A percentile compares a stretch with the other conserved stretches of the same genome.
These are phyloP conservation scores for Trichaptum fuscoviolaceum DNA, from an alignment of 768 basidiomycete species.

Conservation along the genomic window DNA sequence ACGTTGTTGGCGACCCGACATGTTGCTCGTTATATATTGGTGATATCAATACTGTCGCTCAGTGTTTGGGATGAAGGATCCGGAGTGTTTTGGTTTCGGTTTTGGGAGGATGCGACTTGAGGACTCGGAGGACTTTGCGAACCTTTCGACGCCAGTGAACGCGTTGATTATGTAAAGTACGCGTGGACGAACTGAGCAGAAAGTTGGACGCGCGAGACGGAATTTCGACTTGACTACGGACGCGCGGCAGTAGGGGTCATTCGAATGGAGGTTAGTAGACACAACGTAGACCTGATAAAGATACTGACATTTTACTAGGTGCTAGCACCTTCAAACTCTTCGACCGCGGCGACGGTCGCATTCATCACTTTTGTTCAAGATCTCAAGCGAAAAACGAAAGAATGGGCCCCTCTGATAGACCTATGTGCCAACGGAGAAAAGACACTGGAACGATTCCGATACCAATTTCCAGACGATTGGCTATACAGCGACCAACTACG, in stretches of 20 bases:
- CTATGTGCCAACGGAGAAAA: constrained; percentile 94
- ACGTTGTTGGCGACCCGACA: constrained; percentile 91
- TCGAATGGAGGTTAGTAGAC: constrained; percentile 36
- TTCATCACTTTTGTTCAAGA: constrained; percentile 99
- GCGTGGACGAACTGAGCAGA: not conserved
- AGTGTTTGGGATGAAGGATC: constrained; percentile 1
- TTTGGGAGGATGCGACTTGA: not conserved
- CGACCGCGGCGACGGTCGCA: constrained; percentile 96
- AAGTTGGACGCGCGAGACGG: not conserved
- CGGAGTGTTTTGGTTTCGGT: not conserved
- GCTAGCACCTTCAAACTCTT: constrained; percentile 77
- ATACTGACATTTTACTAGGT: constrained; percentile 30
- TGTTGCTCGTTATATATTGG: constrained; percentile 33
- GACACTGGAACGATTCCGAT: constrained; percentile 94
- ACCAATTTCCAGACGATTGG: constrained; percentile 97
- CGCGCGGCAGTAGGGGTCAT: not conserved
- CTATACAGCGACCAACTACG: constrained; percentile 95
- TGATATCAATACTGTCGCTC: not conserved
- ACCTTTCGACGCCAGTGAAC: not conserved
- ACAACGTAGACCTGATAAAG: not conserved
- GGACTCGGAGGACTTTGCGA: not conserved
- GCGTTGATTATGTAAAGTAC: constrained; percentile 1
- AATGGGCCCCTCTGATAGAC: constrained; percentile 96
- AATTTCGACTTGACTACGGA: constrained; percentile 3
- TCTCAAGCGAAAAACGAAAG: constrained; percentile 92